Evolutionary conservation across 2,329 filamentous ascomycete species (phyloP), one percentile per base, ranked within the genome.

Genomic region (Ophiostoma perfectum): DNA sequence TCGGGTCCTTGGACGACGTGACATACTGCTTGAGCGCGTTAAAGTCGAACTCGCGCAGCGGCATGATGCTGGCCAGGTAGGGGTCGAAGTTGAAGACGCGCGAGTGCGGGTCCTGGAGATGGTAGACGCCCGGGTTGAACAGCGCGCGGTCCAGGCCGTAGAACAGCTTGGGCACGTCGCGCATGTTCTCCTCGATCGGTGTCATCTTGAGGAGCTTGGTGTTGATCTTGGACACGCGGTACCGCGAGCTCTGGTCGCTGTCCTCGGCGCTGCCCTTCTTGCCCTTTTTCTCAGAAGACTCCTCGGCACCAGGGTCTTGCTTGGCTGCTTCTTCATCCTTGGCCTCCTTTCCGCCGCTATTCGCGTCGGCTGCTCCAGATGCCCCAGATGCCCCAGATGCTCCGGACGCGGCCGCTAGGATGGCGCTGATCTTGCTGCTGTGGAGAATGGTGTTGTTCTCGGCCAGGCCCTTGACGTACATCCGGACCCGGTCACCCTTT

Each of bases 11-110:
- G 9, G 94, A 98, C 0, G 95, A 97, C 0, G 93, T 97, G 72
- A 97, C 88, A 77, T 97, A 99, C 71, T 88, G 84, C 76, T 91
- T 92, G 67, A 99, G 78, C 3, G 92, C 88, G 69, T 91, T 85
- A 77, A 96, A 99, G 75, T 99, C 92, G 75, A 99, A 99, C 75
- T 99, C 92, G 2, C 86, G 82, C 16, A 95, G 88, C 1, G 95
- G 93, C 92, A 98, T 98, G 74, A 99, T 96, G 66, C 88, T 88
- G 70, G 93, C 87, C 27, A 99, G 84, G 75, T 97, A 97, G 0
- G 96, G 95, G 75, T 99, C 94, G 74, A 99, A 99, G 77, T 99
- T 99, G 83, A 88, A 99, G 6, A 98, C 92, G 18, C 88, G 85
- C 52, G 94, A 93, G 69, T 92, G 86, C 38, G 90, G 88, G 76